Evolutionary conservation across 1,139 yeast genomes (phyloP), one percentile per base, ranked within the genome.

Genomic region (Saccharomyces hybrid): DNA sequence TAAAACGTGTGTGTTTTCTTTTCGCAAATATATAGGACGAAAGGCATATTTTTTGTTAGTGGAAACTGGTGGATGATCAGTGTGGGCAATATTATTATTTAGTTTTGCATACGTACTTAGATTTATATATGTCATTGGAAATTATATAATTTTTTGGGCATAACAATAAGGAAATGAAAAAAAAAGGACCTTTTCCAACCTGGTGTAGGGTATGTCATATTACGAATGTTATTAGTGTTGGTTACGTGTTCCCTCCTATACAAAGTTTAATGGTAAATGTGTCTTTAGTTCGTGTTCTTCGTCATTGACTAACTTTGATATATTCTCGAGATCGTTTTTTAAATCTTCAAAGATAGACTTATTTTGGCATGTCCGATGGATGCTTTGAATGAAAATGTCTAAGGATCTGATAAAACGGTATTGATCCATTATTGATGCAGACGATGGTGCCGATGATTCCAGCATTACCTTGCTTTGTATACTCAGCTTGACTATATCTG

Each of bases 371-470:
- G 47, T 32, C 8, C 55, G 54, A 52, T 59, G 56, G 5, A 62
- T 47, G 38, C 63, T 64, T 48, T 61, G 64, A 4, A 64, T 50
- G 2, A 55, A 56, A n/a, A 62, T 47, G 48, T 62, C 64, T 31
- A 67, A 52, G 7, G 65, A 59, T 32, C 67, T 59, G 14, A 63
- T 59, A 49, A 65, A 63, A 47, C 63, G 58, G 49, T 64, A 65
- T 50, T 64, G 63, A 41, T 55, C 54, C 31, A 63, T 54, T 11
- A 59, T 25, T 5, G 54, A 46, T 8, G 54, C 16, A n/a, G 49
- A 42, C 3, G 52, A 27, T 14, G 50, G 50, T 31, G 50, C 41
- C 1, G n/a, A 46, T 30, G 49, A 23, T 25, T 62, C 63, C 20
- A 32, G 26, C 4, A 59, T 52, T 32, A 67, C 46, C 51, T 61